These are phyloP conservation scores for Metschnikowia gelsemii DNA, from an alignment of 805 yeast genomes.

Conservation along the genomic window DNA sequence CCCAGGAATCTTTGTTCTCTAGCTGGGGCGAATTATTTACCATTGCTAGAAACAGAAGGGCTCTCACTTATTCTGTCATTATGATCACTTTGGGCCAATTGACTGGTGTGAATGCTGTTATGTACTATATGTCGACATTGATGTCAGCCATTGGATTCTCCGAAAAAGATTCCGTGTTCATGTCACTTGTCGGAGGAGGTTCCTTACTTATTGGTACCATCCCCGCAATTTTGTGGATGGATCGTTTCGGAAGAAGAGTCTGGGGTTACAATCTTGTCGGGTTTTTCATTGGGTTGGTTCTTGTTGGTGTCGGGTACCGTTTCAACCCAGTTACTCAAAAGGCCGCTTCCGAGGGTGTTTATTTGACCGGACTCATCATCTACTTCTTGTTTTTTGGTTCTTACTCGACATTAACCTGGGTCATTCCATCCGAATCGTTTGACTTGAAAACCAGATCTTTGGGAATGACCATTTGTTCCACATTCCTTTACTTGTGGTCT, in stretches of 20 bases:
- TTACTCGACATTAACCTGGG: conserved; percentile 68
- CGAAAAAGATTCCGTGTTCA: conserved; percentile 52
- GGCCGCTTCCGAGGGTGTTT: conserved; percentile 51
- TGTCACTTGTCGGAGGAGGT: conserved; percentile 72
- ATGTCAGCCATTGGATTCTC: conserved; percentile 56
- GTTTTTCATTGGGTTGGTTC: conserved; percentile 57
- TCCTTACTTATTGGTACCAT: conserved; percentile 61
- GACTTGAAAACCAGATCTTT: conserved; percentile 57
- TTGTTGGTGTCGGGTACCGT: conserved; percentile 59
- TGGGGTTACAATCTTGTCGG: conserved; percentile 61
- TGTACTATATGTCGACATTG: conserved; percentile 62
- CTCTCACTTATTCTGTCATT: conserved; percentile 54
- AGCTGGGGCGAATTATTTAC: conserved; percentile 52
- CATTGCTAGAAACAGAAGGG: conserved; percentile 59
- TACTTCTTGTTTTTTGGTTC: conserved; percentile 68
- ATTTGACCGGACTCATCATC: conserved; percentile 59
- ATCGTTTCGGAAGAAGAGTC: conserved; percentile 53
- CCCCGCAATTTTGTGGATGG: conserved; percentile 63
- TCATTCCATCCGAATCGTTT: conserved; percentile 63
- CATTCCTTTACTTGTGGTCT: conserved; percentile 58
- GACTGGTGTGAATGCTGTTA: conserved; percentile 66
- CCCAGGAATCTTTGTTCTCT: conserved; percentile 36
- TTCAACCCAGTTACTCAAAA: conserved; percentile 44
- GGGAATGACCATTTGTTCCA: conserved; percentile 63
- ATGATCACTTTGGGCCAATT: conserved; percentile 63